Percentiles rank a stretch among this genome's conserved stretches.
Evolutionary conservation across 140 eudicot genomes (phyloP).

Genomic region (Cichorium intybus): DNA sequence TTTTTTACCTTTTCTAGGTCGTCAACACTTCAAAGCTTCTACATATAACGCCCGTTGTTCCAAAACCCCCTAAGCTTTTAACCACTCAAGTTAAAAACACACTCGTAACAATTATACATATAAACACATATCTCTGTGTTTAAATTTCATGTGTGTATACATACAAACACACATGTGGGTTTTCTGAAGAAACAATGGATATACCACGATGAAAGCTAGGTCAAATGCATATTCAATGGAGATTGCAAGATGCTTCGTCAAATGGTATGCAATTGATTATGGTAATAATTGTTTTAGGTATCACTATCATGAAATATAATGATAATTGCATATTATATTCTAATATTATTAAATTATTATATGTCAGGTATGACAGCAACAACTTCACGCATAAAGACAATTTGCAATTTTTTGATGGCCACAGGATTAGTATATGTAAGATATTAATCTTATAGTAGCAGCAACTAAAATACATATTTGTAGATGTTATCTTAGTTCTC

Average conservation of each 20-base stretch:
- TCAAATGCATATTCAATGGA: not conserved
- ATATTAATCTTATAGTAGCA: no score
- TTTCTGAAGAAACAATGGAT: not conserved
- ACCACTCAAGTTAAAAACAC: not conserved
- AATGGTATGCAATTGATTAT: conserved; percentile 19
- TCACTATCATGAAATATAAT: not conserved
- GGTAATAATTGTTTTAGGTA: not conserved
- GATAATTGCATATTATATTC: not conserved
- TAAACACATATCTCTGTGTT: not conserved
- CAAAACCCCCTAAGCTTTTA: not conserved
- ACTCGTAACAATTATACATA: not conserved
- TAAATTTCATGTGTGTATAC: not conserved
- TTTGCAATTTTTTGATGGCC: not conserved
- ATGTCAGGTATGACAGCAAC: not conserved
- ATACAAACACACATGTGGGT: not conserved
- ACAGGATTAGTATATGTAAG: not conserved
- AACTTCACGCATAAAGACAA: conserved; percentile 1
- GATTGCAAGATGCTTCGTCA: conserved; percentile 1
- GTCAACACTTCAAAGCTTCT: not conserved
- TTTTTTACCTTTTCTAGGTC: not conserved
- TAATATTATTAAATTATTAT: not conserved
- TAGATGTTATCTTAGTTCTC: not conserved
- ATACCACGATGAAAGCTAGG: not conserved
- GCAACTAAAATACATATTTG: not conserved
- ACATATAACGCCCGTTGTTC: not conserved